Percentiles rank a stretch among this genome's conserved stretches.
phyloP scores from a whole-genome alignment of 1,284 basidiomycete species.

The Microbotryum violaceum region DNA sequence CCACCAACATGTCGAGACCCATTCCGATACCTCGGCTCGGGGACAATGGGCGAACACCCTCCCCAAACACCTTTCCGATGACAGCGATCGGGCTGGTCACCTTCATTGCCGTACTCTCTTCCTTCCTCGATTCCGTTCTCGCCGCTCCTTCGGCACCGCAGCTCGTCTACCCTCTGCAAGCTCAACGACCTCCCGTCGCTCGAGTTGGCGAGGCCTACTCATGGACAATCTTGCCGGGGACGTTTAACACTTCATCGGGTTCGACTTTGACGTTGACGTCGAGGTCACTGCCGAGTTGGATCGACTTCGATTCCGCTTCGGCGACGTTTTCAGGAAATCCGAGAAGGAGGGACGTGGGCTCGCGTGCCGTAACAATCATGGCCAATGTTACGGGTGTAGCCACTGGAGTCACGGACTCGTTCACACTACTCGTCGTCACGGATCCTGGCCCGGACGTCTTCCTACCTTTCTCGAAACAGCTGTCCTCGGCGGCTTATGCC shows the following conservation, averaged over 20 bases:
- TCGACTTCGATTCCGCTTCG: conserved; percentile 53
- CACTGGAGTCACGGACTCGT: conserved; percentile 43
- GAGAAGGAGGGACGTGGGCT: conserved; percentile 51
- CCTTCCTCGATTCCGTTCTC: not conserved
- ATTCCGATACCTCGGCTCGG: too few relatives aligned
- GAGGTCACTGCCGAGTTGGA: conserved; percentile 54
- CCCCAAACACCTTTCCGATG: too few relatives aligned
- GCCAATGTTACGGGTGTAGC: conserved; percentile 45
- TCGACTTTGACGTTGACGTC: conserved; percentile 38
- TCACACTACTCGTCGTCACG: conserved; percentile 57
- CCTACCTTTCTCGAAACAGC: conserved; percentile 54
- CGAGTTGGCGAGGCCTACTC: conserved; percentile 50
- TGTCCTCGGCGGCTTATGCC: conserved; percentile 58
- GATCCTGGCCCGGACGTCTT: conserved; percentile 52
- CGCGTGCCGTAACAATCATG: conserved; percentile 49
- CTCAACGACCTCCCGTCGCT: conserved; percentile 45
- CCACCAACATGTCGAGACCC: too few relatives aligned
- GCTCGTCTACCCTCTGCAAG: conserved; percentile 41
- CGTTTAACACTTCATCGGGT: conserved; percentile 47
- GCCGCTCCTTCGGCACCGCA: conserved; percentile 33
- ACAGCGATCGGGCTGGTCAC: too few relatives aligned
- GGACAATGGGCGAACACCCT: too few relatives aligned
- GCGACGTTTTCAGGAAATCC: conserved; percentile 56
- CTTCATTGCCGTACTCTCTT: too few relatives aligned
- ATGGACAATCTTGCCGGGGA: conserved; percentile 54